These are phyloP conservation scores for Microcyclospora tardicrescens DNA, from an alignment of 2,329 filamentous ascomycete genomes.

Conservation along the genomic window DNA sequence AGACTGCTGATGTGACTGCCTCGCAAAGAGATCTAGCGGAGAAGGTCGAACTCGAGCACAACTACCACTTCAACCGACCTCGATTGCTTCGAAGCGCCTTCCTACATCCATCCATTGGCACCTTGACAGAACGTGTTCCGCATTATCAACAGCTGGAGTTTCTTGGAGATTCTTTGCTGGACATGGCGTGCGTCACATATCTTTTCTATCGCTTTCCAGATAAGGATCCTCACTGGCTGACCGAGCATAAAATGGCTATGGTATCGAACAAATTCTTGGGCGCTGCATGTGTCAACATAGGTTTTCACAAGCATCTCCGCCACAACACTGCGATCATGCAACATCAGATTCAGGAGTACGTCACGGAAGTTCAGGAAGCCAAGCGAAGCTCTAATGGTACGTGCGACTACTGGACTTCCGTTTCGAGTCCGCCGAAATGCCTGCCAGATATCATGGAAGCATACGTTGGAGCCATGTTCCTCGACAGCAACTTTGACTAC, in stretches of 20 bases:
- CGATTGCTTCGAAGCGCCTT: slow-evolving; percentile 73
- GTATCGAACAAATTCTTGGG: slow-evolving; percentile 91
- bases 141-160: slow-evolving; percentile 89
- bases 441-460: slow-evolving; percentile 83
- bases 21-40: slow-evolving; percentile 55
- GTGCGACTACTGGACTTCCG: slow-evolving; percentile 56
- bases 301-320: slow-evolving; percentile 61
- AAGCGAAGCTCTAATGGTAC: slow-evolving; percentile 36
- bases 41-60: slow-evolving; percentile 47
- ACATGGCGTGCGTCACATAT: slow-evolving; percentile 72
- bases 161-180: slow-evolving; percentile 74
- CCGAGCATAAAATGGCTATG: slow-evolving; percentile 99
- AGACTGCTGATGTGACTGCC: slow-evolving; percentile 47
- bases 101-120: slow-evolving; percentile 71
- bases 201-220: slow-evolving; percentile 64
- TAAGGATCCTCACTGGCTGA: slow-evolving; percentile 89
- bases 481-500: slow-evolving; percentile 76
- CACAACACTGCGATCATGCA: slow-evolving; percentile 38
- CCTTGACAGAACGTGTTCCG: slow-evolving; percentile 62
- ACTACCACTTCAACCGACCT: slow-evolving; percentile 60
- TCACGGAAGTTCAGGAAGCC: slow-evolving; percentile 44
- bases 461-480: slow-evolving; percentile 79
- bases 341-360: slow-evolving; percentile 40
- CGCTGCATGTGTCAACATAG: slow-evolving; percentile 63
- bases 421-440: slow-evolving; percentile 55